Base-by-base conservation (phyloP, 768 basidiomycete genomes). In the Multifurca ochricompacta region DNA sequence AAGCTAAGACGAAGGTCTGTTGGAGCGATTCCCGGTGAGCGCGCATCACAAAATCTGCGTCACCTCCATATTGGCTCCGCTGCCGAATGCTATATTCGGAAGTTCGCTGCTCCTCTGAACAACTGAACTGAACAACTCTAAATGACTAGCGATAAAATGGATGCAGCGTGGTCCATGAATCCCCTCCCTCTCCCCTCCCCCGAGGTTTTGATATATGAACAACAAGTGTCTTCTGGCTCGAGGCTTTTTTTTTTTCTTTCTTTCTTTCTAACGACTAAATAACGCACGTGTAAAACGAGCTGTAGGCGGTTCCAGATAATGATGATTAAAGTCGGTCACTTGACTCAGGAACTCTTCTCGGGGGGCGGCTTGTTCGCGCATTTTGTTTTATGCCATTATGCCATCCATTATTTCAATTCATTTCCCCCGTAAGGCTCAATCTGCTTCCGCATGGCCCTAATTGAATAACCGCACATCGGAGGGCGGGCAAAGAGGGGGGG, bases 41-140 rank as follows among this genome's bases (percentile, higher is more conserved):
- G 49, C 49, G 54, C 54, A 56, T 51, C 54, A 56, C 49, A 50
- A 28, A 39, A 45, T 37, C 43, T 46, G 43, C 23, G 40, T 36
- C 16, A 43, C 14, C 47, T n/a, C 19, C 14, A 36, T 21, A 14
- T 40, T 31, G 34, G 32, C 28, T 30, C 36, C 23, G 18, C 7
- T 50, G 43, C 49, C 54, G 51, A 45, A 56, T 56, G 16, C 54
- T 50, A 49, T n/a, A 21, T 56, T 46, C 16, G 54, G 54, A 39
- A 40, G 34, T 3, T 3, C 25, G 25, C 13, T n/a, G 14, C 23
- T 41, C 13, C 4, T 41, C 40, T n/a, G 41, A 16, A 27, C 25
- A 31, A 3, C 40, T 31, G 18, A 37, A 32, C 30, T 47, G 37
- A 23, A 47, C 44, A 31, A 53, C 44, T 46, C 31, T 39, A 41